Percentiles rank a stretch among this genome's conserved stretches.
phyloP scores from a whole-genome alignment of 2,329 filamentous ascomycete genomes.

The Colletotrichum shisoi region DNA sequence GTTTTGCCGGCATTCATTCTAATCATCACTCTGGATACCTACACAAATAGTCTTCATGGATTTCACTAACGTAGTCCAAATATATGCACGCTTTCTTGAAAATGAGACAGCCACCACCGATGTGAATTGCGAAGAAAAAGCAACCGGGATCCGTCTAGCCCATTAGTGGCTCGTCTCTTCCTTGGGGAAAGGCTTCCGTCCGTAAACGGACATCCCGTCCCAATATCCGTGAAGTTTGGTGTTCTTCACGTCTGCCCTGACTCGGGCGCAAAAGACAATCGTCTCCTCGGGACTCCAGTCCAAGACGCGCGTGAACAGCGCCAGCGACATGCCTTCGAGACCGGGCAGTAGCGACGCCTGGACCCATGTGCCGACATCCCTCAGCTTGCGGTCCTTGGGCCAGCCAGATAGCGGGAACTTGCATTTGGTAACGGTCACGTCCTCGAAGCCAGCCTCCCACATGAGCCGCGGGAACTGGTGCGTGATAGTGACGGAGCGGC shows the following conservation, averaged over 20 bases:
- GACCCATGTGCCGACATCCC: constrained; percentile 48
- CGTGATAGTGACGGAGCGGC: constrained; percentile 35
- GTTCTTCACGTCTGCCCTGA: constrained; percentile 43
- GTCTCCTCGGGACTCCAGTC: constrained; percentile 42
- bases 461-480: constrained; percentile 39
- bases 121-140: neutral
- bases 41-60: too few species aligned
- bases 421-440: constrained; percentile 43
- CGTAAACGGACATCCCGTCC: constrained; percentile 31
- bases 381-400: constrained; percentile 54
- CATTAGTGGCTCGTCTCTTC: neutral
- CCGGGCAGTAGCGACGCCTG: constrained; percentile 41
- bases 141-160: neutral
- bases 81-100: neutral
- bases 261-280: constrained; percentile 42
- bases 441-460: constrained; percentile 44
- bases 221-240: constrained; percentile 45
- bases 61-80: too few species aligned
- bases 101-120: neutral
- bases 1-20: too few species aligned
- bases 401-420: constrained; percentile 53
- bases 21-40: too few species aligned
- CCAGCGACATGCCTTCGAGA: constrained; percentile 41
- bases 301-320: constrained; percentile 42
- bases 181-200: constrained; percentile 20